A percentile compares a stretch with the other conserved stretches of the same genome.
These are phyloP conservation scores for Beta lomatogona DNA, from an alignment of 179 eudicot species.

Conservation along the genomic window DNA sequence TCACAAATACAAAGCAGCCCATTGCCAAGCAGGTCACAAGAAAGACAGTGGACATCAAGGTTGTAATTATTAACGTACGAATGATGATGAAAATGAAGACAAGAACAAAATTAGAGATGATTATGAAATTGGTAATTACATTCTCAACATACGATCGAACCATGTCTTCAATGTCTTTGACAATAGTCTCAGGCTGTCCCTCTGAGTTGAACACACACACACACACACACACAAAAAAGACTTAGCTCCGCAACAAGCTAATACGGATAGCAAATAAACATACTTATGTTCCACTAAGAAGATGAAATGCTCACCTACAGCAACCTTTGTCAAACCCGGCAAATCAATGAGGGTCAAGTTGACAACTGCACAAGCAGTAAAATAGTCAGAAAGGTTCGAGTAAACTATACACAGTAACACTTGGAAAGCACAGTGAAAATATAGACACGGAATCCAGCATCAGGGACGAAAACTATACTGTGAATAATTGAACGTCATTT, in stretches of 20 bases:
- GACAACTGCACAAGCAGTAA: slow-evolving; percentile 62
- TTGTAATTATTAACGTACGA: background rate
- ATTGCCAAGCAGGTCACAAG: background rate
- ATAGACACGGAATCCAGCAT: background rate
- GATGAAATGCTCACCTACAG: slow-evolving; percentile 63
- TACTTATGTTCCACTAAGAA: background rate
- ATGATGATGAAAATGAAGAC: background rate
- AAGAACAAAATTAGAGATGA: background rate
- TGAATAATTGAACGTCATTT: background rate
- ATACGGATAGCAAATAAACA: background rate
- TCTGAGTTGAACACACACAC: slow-evolving; percentile 43
- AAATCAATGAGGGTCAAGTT: slow-evolving; percentile 86
- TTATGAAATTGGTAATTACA: slow-evolving; percentile 39
- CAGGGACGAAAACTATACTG: background rate
- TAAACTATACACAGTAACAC: background rate
- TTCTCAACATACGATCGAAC: slow-evolving; percentile 86
- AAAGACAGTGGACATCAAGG: background rate
- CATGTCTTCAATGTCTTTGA: slow-evolving; percentile 86
- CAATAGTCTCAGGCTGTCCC: slow-evolving; percentile 89
- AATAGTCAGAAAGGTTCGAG: slow-evolving; percentile 19
- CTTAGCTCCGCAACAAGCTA: slow-evolving; percentile 8
- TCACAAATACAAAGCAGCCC: background rate
- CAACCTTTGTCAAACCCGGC: slow-evolving; percentile 95
- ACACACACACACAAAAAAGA: background rate
- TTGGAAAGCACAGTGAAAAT: background rate